Evolutionary conservation across 176 grass and related monocot genomes (phyloP).

Genomic region (Eleusine indica): DNA sequence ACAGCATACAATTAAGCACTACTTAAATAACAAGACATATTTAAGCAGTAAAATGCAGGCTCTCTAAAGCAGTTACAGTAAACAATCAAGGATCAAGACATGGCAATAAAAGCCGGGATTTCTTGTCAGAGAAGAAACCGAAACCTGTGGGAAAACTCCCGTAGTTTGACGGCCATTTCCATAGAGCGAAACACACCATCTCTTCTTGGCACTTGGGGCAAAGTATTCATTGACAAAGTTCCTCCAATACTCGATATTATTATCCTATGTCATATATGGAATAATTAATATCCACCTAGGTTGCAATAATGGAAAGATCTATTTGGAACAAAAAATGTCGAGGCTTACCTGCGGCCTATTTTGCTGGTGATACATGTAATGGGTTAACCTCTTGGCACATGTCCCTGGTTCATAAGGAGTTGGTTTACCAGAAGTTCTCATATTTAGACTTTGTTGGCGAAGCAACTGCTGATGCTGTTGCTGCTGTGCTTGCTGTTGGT

Average conservation of each 20-base stretch:
- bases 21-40: neutral
- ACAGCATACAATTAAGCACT: slow-evolving; percentile 11
- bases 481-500: slow-evolving; percentile 49
- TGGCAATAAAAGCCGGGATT: neutral
- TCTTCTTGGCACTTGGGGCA: slow-evolving; percentile 93
- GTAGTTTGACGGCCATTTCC: slow-evolving; percentile 95
- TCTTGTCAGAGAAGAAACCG: neutral
- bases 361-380: slow-evolving; percentile 99
- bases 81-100: neutral
- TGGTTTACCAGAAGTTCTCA: slow-evolving; percentile 50
- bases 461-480: slow-evolving; percentile 65
- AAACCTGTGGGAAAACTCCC: slow-evolving; percentile 98
- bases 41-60: neutral
- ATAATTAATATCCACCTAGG: slow-evolving; percentile 11
- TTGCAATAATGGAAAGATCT: neutral
- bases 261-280: slow-evolving; percentile 63
- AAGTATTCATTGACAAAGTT: slow-evolving; percentile 97
- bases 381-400: slow-evolving; percentile 87
- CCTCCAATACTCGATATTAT: slow-evolving; percentile 98
- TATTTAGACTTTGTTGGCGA: slow-evolving; percentile 66
- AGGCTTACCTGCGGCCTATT: slow-evolving; percentile 77
- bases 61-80: neutral
- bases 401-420: slow-evolving; percentile 84
- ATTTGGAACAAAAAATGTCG: slow-evolving; percentile 17
- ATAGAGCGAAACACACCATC: slow-evolving; percentile 98